Evolutionary conservation across 495 filamentous ascomycete genomes (phyloP).

Genomic region (Aspergillus homomorphus): DNA sequence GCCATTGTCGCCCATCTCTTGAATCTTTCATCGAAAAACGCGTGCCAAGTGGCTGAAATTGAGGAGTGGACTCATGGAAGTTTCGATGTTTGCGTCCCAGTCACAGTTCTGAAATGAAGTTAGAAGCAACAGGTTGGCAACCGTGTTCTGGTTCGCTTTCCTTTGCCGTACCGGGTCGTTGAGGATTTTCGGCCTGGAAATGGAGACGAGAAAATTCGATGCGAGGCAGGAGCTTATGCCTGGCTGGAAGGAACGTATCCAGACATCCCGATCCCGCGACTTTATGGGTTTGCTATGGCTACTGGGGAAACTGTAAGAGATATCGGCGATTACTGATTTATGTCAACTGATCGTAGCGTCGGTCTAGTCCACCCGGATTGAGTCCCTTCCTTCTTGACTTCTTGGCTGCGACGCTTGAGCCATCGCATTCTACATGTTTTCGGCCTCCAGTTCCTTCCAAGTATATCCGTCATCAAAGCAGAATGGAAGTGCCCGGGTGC

Average conservation of each 20-base stretch:
- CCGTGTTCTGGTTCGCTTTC: slow-evolving; percentile 34
- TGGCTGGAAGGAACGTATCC: slow-evolving; percentile 33
- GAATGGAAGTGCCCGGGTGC: slow-evolving; percentile 49
- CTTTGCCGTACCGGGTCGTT: slow-evolving; percentile 35
- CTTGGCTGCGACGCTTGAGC: slow-evolving; percentile 21
- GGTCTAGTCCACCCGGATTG: slow-evolving; percentile 28
- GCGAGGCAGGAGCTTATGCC: slow-evolving; percentile 34
- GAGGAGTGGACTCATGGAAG: slow-evolving; percentile 34
- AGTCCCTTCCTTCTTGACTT: slow-evolving; percentile 24
- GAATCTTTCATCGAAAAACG: slow-evolving; percentile 13
- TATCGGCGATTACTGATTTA: not conserved
- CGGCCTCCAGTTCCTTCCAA: slow-evolving; percentile 21
- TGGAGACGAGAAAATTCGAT: slow-evolving; percentile 37
- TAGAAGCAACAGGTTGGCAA: slow-evolving; percentile 14
- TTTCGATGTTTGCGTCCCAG: slow-evolving; percentile 38
- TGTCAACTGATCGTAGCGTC: not conserved
- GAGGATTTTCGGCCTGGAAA: slow-evolving; percentile 33
- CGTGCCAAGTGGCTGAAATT: slow-evolving; percentile 20
- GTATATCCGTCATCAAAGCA: slow-evolving; percentile 23
- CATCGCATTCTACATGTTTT: slow-evolving; percentile 20
- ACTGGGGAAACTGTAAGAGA: slow-evolving; percentile 24
- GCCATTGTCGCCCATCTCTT: slow-evolving; percentile 29
- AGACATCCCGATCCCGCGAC: slow-evolving; percentile 30
- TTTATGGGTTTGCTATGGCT: slow-evolving; percentile 35
- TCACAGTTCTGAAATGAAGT: slow-evolving; percentile 24